Conservation (phyloP, 2,329 filamentous ascomycete genomes). For the Trichoderma sp. region DNA sequence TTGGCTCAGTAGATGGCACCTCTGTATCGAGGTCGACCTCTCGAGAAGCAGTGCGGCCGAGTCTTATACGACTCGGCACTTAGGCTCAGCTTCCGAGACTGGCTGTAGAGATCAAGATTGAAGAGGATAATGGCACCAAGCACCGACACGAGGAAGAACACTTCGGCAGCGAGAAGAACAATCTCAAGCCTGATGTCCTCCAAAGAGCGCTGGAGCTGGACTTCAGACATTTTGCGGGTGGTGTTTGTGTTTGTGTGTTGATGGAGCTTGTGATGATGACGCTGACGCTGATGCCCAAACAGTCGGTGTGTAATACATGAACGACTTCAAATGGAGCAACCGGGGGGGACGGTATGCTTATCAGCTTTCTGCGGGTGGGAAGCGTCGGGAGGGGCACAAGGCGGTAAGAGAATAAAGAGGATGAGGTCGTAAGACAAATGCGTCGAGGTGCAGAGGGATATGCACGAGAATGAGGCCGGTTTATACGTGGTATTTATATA, state of each 20-base stretch:
- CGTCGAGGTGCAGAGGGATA: constrained; percentile 13
- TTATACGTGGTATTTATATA: neutral
- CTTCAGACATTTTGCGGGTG: constrained; percentile 30
- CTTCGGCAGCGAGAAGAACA: constrained; percentile 37
- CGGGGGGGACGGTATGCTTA: constrained; percentile 6
- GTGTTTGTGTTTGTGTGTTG: constrained; percentile 18
- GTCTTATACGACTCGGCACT: constrained; percentile 28
- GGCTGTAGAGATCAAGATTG: constrained; percentile 28
- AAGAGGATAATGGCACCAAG: constrained; percentile 39
- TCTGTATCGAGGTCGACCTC: constrained; percentile 26
- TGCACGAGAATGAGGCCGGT: neutral
- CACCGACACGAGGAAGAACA: constrained; percentile 38
- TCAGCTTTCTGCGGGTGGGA: constrained; percentile 13
- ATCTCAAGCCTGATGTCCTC: constrained; percentile 40
- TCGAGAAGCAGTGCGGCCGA: constrained; percentile 28
- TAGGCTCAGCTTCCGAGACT: constrained; percentile 20
- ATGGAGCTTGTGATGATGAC: neutral
- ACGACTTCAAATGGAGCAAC: constrained; percentile 11
- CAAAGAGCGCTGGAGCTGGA: constrained; percentile 29
- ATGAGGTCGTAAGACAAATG: constrained; percentile 10
- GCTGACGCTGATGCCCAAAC: constrained; percentile 13
- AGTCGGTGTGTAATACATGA: constrained; percentile 19
- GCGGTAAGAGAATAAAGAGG: constrained; percentile 24
- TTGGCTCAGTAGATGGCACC: constrained; percentile 21
- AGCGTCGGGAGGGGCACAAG: constrained; percentile 17